Conservation (phyloP, 257 asterid species). For the Hygrophila difformis region DNA sequence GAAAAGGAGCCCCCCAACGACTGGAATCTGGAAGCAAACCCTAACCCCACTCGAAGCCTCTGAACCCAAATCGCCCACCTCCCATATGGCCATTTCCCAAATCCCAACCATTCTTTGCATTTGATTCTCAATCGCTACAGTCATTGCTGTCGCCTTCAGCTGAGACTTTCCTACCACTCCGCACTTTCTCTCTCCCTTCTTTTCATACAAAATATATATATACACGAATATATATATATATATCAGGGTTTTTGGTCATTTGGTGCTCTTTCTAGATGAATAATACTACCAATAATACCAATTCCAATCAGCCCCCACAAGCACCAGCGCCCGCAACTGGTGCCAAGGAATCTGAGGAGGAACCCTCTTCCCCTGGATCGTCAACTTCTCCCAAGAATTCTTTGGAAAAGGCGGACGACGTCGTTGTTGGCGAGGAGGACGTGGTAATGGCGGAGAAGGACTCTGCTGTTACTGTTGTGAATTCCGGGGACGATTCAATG, state of each 20-base stretch:
- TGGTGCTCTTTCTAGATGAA: slow-evolving; percentile 39
- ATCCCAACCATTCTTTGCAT: slow-evolving; percentile 4
- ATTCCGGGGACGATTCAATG: slow-evolving; percentile 44
- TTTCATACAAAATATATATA: slow-evolving; percentile 1
- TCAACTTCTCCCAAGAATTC: slow-evolving; percentile 24
- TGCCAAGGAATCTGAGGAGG: slow-evolving; percentile 41
- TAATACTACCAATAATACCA: slow-evolving; percentile 33
- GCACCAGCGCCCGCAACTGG: slow-evolving; percentile 31
- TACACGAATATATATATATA: slow-evolving; percentile 20
- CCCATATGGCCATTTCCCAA: too few species aligned
- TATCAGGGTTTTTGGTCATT: slow-evolving; percentile 50
- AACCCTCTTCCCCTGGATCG: slow-evolving; percentile 35
- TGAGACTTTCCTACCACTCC: slow-evolving; percentile 59
- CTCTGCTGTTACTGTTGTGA: slow-evolving; percentile 18
- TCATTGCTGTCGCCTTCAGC: slow-evolving; percentile 97
- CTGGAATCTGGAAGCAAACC: neutral
- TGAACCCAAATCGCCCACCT: neutral
- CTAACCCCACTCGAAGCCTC: neutral
- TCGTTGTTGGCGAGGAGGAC: slow-evolving; percentile 31
- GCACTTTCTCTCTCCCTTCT: slow-evolving; percentile 22
- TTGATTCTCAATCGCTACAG: slow-evolving; percentile 36
- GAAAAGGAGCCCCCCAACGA: neutral
- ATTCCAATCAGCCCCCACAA: slow-evolving; percentile 30
- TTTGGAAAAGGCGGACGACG: slow-evolving; percentile 24
- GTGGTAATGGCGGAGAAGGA: slow-evolving; percentile 47